Evolutionary conservation across 1,284 basidiomycete genomes (phyloP).

Genomic region (Erythrobasidium hasegawianum): DNA sequence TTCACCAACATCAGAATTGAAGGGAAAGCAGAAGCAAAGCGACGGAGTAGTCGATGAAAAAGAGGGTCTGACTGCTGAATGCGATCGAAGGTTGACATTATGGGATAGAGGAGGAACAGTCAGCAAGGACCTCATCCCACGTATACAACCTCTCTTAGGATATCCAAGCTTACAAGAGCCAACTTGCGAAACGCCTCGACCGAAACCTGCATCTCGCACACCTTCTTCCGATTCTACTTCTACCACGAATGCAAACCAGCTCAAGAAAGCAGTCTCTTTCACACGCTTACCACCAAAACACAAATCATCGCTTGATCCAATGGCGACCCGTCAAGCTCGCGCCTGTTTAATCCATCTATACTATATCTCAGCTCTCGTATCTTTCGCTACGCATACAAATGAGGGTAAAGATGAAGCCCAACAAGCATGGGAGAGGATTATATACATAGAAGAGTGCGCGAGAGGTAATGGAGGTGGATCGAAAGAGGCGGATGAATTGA

Average conservation of each 20-base stretch:
- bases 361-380: slow-evolving; percentile 10
- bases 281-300: background rate
- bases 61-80: background rate
- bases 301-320: background rate
- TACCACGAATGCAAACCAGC: background rate
- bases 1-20: background rate
- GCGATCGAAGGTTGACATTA: background rate
- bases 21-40: background rate
- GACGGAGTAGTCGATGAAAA: background rate
- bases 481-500: slow-evolving; percentile 40
- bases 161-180: no score
- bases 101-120: background rate
- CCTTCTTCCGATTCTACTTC: background rate
- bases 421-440: background rate
- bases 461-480: slow-evolving; percentile 28
- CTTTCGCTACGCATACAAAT: background rate
- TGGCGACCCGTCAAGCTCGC: background rate
- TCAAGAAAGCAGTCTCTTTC: background rate
- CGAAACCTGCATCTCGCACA: background rate
- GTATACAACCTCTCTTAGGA: background rate
- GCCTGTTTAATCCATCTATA: slow-evolving; percentile 4
- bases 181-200: background rate
- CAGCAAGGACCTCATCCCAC: background rate
- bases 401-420: background rate
- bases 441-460: background rate